Evolutionary conservation across 371 early-diverging fungal genomes (phyloP).

Genomic region (Syncephalastrum monosporum): DNA sequence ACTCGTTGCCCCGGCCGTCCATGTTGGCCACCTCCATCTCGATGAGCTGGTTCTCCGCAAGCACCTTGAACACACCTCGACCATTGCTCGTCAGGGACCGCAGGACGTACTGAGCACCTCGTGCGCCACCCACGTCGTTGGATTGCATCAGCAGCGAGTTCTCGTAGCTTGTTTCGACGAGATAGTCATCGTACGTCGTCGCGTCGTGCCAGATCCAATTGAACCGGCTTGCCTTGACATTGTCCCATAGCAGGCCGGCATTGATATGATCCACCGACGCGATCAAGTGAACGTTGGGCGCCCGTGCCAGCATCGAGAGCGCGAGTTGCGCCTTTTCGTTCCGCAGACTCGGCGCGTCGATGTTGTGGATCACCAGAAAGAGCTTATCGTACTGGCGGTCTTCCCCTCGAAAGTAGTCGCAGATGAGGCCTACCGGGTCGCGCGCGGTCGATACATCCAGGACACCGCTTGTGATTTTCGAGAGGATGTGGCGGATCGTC

Average conservation of each 20-base stretch:
- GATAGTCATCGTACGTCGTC: slow-evolving; percentile 83
- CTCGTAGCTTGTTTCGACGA: slow-evolving; percentile 81
- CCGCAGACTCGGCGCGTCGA: slow-evolving; percentile 86
- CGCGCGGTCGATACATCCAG: slow-evolving; percentile 32
- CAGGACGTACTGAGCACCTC: slow-evolving; percentile 83
- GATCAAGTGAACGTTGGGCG: slow-evolving; percentile 71
- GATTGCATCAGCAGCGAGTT: slow-evolving; percentile 67
- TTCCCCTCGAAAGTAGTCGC: slow-evolving; percentile 55
- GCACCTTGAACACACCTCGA: slow-evolving; percentile 72
- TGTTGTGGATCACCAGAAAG: slow-evolving; percentile 84
- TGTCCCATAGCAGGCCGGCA: slow-evolving; percentile 87
- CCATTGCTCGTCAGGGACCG: slow-evolving; percentile 82
- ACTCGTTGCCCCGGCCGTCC: slow-evolving; percentile 37
- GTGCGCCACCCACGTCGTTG: slow-evolving; percentile 52
- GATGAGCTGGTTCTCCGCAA: slow-evolving; percentile 74
- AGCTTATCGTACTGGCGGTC: slow-evolving; percentile 53
- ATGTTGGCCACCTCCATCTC: slow-evolving; percentile 46
- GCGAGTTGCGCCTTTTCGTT: slow-evolving; percentile 66
- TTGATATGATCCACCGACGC: slow-evolving; percentile 92
- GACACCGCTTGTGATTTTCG: slow-evolving; percentile 55
- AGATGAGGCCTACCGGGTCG: slow-evolving; percentile 66
- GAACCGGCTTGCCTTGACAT: slow-evolving; percentile 62
- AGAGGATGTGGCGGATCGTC: slow-evolving; percentile 69
- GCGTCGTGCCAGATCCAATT: slow-evolving; percentile 89
- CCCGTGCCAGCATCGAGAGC: slow-evolving; percentile 66